Conservation (phyloP, 495 filamentous ascomycete genomes). For the Beverwykella pulmonaria region DNA sequence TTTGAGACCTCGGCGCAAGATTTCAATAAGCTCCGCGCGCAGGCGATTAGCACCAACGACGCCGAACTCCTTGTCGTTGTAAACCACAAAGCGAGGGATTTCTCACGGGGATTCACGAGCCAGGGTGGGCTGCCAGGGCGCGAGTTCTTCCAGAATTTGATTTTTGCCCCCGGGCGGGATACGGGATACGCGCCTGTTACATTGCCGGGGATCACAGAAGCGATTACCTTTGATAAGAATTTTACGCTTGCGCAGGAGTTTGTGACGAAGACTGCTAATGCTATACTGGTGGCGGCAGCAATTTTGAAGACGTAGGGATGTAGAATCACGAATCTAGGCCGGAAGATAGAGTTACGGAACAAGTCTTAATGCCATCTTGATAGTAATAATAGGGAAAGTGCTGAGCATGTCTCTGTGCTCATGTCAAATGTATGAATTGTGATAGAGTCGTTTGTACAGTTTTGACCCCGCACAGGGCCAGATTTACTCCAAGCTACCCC, state of each 20-base stretch:
- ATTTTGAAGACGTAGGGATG: constrained; percentile 33
- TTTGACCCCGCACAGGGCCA: too few relatives aligned
- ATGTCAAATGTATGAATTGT: too few relatives aligned
- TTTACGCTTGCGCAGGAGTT: constrained; percentile 33
- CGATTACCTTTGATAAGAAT: constrained; percentile 17
- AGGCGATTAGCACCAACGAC: constrained; percentile 16
- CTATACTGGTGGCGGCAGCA: constrained; percentile 28
- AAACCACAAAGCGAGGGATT: constrained; percentile 36
- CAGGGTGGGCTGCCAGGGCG: constrained; percentile 34
- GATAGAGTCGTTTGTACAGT: too few relatives aligned
- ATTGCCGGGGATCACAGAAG: constrained; percentile 35
- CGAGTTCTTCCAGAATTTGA: constrained; percentile 34
- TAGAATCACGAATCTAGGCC: too few relatives aligned
- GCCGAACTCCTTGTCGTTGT: constrained; percentile 28
- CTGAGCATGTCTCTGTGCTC: too few relatives aligned
- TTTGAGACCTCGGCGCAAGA: constrained; percentile 22
- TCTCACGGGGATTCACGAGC: constrained; percentile 31
- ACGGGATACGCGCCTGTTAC: constrained; percentile 39
- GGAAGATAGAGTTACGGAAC: neutral
- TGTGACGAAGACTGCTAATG: constrained; percentile 32
- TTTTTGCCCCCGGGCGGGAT: constrained; percentile 36
- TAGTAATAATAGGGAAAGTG: too few relatives aligned
- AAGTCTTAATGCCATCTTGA: too few relatives aligned
- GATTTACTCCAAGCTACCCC: too few relatives aligned
- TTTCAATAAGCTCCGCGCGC: constrained; percentile 21